Conservation (phyloP, 2,329 filamentous ascomycete genomes). For the Fusarium fracticaudum region DNA sequence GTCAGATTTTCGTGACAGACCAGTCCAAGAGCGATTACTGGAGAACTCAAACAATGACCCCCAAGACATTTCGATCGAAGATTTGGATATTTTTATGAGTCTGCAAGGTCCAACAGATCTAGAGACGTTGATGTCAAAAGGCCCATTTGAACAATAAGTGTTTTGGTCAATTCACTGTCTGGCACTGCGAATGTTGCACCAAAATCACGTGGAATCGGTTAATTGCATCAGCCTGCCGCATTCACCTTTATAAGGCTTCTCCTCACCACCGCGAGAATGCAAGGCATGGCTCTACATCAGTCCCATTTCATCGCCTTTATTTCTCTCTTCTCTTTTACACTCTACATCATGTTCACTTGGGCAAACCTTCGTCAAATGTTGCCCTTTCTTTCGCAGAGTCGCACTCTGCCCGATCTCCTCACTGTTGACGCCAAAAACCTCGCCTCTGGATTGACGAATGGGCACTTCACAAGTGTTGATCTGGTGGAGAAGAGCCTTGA, state of each 20-base stretch:
- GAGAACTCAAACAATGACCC: not conserved
- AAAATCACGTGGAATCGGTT: not conserved
- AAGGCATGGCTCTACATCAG: not conserved
- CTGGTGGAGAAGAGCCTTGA: not conserved
- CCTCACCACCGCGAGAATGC: not conserved
- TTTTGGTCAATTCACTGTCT: not conserved
- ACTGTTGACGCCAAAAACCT: not conserved
- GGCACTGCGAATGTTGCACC: not conserved
- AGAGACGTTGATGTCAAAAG: not conserved
- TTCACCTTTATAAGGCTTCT: not conserved
- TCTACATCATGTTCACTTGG: not conserved
- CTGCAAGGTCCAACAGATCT: rapidly evolving
- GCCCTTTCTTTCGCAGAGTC: not conserved
- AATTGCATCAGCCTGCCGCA: not conserved
- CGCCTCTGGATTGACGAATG: not conserved
- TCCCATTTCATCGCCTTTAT: not conserved
- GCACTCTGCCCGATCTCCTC: not conserved
- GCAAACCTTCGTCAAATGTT: not conserved
- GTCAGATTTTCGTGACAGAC: not conserved
- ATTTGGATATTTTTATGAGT: not conserved
- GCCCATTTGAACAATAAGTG: not conserved
- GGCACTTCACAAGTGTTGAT: not conserved
- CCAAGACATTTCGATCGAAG: not conserved
- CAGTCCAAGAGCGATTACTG: not conserved
- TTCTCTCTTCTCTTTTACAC: not conserved